A percentile compares a stretch with the other conserved stretches of the same genome.
Evolutionary conservation across 768 basidiomycete genomes (phyloP).

Genomic region (Termitomyces sp.): DNA sequence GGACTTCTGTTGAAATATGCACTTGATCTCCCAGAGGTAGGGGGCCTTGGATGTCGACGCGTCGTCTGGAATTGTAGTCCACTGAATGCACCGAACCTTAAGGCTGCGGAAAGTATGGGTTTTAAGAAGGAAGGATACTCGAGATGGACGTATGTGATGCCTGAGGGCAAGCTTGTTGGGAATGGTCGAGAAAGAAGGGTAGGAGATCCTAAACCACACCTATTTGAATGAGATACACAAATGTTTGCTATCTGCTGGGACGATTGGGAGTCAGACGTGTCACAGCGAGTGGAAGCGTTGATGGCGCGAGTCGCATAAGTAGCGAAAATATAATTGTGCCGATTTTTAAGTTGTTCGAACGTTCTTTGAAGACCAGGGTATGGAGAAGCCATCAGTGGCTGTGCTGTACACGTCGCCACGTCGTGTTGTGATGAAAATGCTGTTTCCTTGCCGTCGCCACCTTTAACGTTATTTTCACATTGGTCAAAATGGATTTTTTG

Average conservation of each 20-base stretch:
- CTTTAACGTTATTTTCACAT: neutral
- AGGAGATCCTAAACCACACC: conserved; percentile 29
- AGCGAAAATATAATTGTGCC: too few species aligned
- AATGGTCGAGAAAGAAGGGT: conserved; percentile 30
- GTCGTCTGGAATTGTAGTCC: conserved; percentile 58
- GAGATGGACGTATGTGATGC: conserved; percentile 52
- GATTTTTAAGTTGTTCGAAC: too few species aligned
- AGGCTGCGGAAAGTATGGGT: conserved; percentile 54
- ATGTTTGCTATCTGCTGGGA: conserved; percentile 54
- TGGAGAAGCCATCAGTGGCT: conserved; percentile 15
- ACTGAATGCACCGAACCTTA: conserved; percentile 43
- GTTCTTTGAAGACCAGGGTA: too few species aligned
- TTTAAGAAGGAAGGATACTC: conserved; percentile 50
- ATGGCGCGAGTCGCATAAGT: conserved; percentile 10
- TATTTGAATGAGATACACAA: conserved; percentile 41
- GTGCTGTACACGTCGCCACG: conserved; percentile 14
- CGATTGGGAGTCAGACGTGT: conserved; percentile 15
- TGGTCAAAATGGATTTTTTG: conserved; percentile 51
- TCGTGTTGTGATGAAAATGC: conserved; percentile 4
- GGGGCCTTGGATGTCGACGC: conserved; percentile 53
- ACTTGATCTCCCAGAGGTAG: conserved; percentile 32
- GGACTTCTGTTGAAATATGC: conserved; percentile 51
- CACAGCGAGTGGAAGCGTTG: conserved; percentile 6
- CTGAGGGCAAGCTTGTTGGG: conserved; percentile 31
- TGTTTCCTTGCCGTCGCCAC: neutral